A percentile compares a stretch with the other conserved stretches of the same genome.
Evolutionary conservation across 2,329 filamentous ascomycete species (phyloP).

Genomic region (Fusarium foetens): DNA sequence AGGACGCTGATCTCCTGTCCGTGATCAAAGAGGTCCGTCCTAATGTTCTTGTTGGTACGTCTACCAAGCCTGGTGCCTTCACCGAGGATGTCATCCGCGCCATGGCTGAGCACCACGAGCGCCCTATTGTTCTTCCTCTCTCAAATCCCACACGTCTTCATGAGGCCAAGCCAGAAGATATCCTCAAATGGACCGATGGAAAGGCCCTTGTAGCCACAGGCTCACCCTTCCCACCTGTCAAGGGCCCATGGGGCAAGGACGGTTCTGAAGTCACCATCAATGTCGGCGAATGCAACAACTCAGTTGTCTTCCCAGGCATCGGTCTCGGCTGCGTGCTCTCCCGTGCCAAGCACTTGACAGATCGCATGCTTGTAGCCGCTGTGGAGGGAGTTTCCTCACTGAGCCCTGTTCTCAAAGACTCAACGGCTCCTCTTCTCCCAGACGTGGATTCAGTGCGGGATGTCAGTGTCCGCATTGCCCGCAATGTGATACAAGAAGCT

Average conservation of each 20-base stretch:
- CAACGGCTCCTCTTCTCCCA: slow-evolving; percentile 74
- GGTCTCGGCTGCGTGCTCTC: slow-evolving; percentile 81
- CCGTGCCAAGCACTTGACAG: slow-evolving; percentile 72
- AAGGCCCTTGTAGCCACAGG: slow-evolving; percentile 84
- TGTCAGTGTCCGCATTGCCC: slow-evolving; percentile 81
- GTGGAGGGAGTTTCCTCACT: slow-evolving; percentile 76
- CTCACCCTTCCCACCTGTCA: slow-evolving; percentile 81
- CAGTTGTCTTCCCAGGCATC: slow-evolving; percentile 85
- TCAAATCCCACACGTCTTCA: slow-evolving; percentile 88
- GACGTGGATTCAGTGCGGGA: slow-evolving; percentile 79
- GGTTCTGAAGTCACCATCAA: slow-evolving; percentile 58
- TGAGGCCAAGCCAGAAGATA: slow-evolving; percentile 80
- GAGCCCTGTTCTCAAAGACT: slow-evolving; percentile 74
- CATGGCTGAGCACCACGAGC: slow-evolving; percentile 77
- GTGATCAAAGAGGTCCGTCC: slow-evolving; percentile 78
- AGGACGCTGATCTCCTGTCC: slow-evolving; percentile 68
- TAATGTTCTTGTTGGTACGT: slow-evolving; percentile 85
- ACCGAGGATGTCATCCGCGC: slow-evolving; percentile 77
- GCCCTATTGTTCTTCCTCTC: slow-evolving; percentile 83
- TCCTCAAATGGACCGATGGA: slow-evolving; percentile 82
- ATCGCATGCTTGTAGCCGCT: slow-evolving; percentile 84
- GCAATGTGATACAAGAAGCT: slow-evolving; percentile 77
- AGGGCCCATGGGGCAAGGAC: slow-evolving; percentile 62
- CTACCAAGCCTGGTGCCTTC: slow-evolving; percentile 80
- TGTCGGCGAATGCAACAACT: slow-evolving; percentile 88